These are phyloP conservation scores for Cinchona pubescens DNA, from an alignment of 257 asterid genomes.

Conservation along the genomic window DNA sequence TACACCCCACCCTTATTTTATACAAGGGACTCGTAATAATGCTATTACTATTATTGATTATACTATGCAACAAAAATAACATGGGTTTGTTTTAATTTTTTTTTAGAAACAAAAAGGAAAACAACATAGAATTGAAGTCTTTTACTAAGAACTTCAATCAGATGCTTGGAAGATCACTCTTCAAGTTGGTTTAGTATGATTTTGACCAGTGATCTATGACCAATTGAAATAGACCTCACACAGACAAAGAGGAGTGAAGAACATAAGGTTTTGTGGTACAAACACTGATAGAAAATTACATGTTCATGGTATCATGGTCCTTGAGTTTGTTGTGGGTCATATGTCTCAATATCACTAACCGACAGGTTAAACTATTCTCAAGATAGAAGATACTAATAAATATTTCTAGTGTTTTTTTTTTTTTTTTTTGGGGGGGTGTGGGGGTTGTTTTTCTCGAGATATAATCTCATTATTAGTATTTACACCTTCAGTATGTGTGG, in stretches of 20 bases:
- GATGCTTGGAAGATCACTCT: too few species aligned
- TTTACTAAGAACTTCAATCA: not conserved
- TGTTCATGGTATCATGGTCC: not conserved
- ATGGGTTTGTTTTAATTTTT: not conserved
- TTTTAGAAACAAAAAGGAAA: too few species aligned
- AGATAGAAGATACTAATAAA: not conserved
- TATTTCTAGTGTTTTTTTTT: not conserved
- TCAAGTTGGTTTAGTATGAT: too few species aligned
- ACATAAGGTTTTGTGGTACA: not conserved
- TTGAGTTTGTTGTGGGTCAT: not conserved
- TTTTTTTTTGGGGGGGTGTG: too few species aligned
- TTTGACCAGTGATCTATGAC: not conserved
- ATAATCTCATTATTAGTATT: too few species aligned
- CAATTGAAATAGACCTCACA: not conserved
- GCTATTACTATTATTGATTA: too few species aligned
- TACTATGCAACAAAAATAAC: too few species aligned
- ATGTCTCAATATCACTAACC: not conserved
- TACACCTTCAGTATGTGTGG: too few species aligned
- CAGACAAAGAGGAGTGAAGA: not conserved
- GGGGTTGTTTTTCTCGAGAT: too few species aligned
- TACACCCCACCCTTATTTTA: too few species aligned
- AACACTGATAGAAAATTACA: not conserved
- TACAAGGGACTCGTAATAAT: too few species aligned
- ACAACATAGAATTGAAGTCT: not conserved
- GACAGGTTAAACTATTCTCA: too few species aligned